Percentiles rank a stretch among this genome's conserved stretches.
phyloP scores from a whole-genome alignment of 2,329 filamentous ascomycete species.

The Zymoseptoria crescenta region DNA sequence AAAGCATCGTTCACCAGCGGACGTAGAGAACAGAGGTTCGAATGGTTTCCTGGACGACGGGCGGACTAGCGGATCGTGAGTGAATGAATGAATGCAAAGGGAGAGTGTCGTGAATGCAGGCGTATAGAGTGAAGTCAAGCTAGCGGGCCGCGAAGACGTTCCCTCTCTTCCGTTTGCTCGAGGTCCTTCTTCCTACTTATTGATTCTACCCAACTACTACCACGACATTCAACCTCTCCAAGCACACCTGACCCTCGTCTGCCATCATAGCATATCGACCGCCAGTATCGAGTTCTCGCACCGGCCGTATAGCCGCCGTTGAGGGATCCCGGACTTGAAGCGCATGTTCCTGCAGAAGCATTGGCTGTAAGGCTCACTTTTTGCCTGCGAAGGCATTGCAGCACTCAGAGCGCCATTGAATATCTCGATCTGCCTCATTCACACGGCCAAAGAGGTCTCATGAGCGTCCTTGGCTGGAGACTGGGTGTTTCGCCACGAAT shows the following conservation, averaged over 20 bases:
- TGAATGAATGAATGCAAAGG: neutral
- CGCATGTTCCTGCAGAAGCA: neutral
- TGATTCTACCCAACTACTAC: no score
- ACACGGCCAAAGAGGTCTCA: neutral
- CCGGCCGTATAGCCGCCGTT: neutral
- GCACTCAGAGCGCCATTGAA: neutral
- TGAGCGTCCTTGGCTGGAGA: neutral
- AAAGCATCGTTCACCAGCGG: neutral
- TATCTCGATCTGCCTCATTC: neutral
- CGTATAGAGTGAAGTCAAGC: neutral
- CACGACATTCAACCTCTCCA: no score
- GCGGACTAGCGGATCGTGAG: neutral
- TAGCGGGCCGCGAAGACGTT: neutral
- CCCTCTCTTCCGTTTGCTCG: neutral
- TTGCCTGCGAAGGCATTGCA: neutral
- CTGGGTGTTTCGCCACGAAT: neutral
- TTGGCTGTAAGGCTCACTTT: neutral
- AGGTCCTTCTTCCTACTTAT: neutral
- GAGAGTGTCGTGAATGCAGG: neutral
- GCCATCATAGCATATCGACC: neutral
- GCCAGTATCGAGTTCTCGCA: neutral
- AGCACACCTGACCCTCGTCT: neutral
- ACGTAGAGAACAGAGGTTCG: neutral
- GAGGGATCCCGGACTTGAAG: neutral
- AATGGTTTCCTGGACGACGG: neutral